Evolutionary conservation across 768 basidiomycete species (phyloP), one percentile per base, ranked within the genome.

Genomic region (Xerocomellus intermedius): DNA sequence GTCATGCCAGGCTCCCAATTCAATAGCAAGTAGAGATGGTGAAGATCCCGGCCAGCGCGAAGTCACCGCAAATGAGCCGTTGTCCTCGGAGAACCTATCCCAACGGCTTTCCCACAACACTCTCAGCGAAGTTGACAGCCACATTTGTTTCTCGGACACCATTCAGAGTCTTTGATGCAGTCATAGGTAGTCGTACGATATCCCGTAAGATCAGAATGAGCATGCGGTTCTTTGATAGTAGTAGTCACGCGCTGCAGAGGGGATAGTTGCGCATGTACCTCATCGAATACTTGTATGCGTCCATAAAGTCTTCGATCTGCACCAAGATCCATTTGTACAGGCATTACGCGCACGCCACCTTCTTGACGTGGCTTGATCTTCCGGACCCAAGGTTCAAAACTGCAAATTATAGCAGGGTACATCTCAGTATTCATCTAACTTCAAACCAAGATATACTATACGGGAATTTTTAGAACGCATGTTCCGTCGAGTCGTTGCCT

Each of bases 401-500:
- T 22, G 42, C 26, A 55, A n/a, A 42, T 44, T 32, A 48, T 9
- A 42, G 33, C 50, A 50, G 33, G 17, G 39, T 53, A 47, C 39
- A 45, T 26, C 8, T 26, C 19, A 37, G 17, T 24, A 48, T 39
- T 47, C 54, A 38, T 50, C 39, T 46, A 57, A 47, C 50, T 36
- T 52, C 43, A 39, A 43, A 32, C 28, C 28, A 42, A 21, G 38
- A 49, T 24, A 22, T 36, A 24, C 41, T 51, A 26, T 35, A 14
- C 10, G 30, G 24, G 28, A 48, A 50, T 35, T 35, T 32, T 71
- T 64, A 91, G 77, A 95, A 96, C 12, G 79, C 75, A 64, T 94
- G 85, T 71, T 96, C 94, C 17, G 94, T 96, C 19, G 94, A 95
- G 68, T 93, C 93, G 65, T 85, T 84, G 28, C 94, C 94, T 54